Evolutionary conservation across 208 protist genomes (phyloP).

Genomic region (Leptomonas pyrrhocoris): DNA sequence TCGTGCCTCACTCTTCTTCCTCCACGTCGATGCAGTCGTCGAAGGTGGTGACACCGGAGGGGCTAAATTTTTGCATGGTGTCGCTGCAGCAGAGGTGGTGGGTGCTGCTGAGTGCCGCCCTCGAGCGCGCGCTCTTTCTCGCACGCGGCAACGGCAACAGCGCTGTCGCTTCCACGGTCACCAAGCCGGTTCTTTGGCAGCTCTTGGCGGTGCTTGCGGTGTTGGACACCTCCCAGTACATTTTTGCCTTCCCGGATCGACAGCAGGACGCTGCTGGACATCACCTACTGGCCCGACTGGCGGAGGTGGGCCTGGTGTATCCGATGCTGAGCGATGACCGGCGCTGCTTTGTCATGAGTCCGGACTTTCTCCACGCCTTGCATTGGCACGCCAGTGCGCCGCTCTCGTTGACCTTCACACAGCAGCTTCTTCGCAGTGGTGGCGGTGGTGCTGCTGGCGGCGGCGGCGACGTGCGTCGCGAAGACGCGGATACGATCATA

Average conservation of each 20-base stretch:
- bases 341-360: conserved; percentile 74
- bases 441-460: not conserved
- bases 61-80: conserved; percentile 86
- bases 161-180: conserved; percentile 20
- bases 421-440: conserved; percentile 25
- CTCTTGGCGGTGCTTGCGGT: conserved; percentile 70
- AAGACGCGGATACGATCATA: conserved; percentile 92
- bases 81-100: conserved; percentile 88
- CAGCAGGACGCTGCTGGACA: conserved; percentile 58
- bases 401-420: conserved; percentile 59
- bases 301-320: conserved; percentile 84
- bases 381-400: conserved; percentile 66
- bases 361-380: conserved; percentile 78
- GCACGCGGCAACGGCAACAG: conserved; percentile 6
- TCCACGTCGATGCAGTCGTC: not conserved
- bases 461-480: conserved; percentile 48
- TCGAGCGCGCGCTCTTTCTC: conserved; percentile 71
- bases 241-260: conserved; percentile 66
- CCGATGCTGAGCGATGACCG: conserved; percentile 48
- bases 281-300: conserved; percentile 75
- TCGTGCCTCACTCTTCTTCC: conserved; percentile 39
- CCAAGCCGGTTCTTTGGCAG: conserved; percentile 67
- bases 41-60: conserved; percentile 59
- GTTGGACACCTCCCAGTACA: conserved; percentile 56
- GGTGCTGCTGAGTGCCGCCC: conserved; percentile 68